Percentiles rank a stretch among this genome's conserved stretches.
Conservation (phyloP, 768 basidiomycete species). For the Russula olivacea region DNA sequence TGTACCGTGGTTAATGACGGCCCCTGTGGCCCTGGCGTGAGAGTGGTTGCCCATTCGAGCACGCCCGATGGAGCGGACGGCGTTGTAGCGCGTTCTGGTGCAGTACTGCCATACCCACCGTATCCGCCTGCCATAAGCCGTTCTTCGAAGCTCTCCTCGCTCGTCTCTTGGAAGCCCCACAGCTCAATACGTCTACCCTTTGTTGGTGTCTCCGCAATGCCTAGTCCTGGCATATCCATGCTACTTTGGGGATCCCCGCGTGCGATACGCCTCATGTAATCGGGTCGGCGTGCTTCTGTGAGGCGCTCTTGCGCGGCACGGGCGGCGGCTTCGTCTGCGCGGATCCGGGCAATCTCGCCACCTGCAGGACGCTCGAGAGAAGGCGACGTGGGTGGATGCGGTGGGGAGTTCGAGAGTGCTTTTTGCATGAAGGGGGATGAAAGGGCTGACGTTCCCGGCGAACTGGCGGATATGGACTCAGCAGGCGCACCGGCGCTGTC, state of each 20-base stretch:
- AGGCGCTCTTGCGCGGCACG: constrained; percentile 45
- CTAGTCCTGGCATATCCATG: constrained; percentile 36
- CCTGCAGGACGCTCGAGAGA: constrained; percentile 33
- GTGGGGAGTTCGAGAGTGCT: constrained; percentile 15
- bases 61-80: constrained; percentile 40
- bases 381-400: constrained; percentile 26
- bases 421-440: constrained; percentile 34
- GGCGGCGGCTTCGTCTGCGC: constrained; percentile 47
- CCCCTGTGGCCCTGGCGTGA: constrained; percentile 42
- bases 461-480: constrained; percentile 24
- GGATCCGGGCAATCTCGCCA: constrained; percentile 57
- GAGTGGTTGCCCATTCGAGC: constrained; percentile 45
- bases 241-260: constrained; percentile 36
- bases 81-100: constrained; percentile 26
- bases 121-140: constrained; percentile 80
- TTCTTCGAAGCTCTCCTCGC: constrained; percentile 78
- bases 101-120: constrained; percentile 50
- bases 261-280: constrained; percentile 54
- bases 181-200: constrained; percentile 69
- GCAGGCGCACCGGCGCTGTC: constrained; percentile 15
- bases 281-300: constrained; percentile 59
- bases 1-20: constrained; percentile 22
- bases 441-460: constrained; percentile 27
- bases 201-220: constrained; percentile 61
- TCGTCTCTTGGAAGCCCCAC: constrained; percentile 37